These are phyloP conservation scores for Collariella sp. DNA, from an alignment of 495 filamentous ascomycete species.

Conservation along the genomic window DNA sequence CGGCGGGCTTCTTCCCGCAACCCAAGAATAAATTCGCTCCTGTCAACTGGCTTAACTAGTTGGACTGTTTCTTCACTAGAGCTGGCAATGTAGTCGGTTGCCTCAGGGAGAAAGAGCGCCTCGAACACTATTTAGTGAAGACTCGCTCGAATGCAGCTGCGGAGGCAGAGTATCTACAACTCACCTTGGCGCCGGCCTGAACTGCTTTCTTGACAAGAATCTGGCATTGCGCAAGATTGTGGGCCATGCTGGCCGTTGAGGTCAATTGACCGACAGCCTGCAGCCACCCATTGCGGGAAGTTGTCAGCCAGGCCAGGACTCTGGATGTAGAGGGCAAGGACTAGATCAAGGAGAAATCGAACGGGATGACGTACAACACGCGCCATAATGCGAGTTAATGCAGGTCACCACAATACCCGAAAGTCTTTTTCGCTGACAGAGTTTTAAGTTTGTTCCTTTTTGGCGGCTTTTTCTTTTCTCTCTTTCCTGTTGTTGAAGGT, in stretches of 20 bases:
- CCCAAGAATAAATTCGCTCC: constrained; percentile 58
- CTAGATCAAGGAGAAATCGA: background rate
- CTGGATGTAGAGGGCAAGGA: background rate
- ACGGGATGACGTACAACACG: background rate
- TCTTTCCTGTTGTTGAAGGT: too few species aligned
- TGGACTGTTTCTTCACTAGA: constrained; percentile 56
- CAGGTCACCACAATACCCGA: background rate
- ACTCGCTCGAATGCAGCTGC: background rate
- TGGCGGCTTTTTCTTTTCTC: too few species aligned
- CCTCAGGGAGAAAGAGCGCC: constrained; percentile 89
- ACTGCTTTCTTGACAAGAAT: constrained; percentile 63
- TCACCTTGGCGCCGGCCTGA: constrained; percentile 66
- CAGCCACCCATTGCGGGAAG: background rate
- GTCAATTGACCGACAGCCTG: constrained; percentile 86
- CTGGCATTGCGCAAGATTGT: constrained; percentile 72
- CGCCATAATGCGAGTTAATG: background rate
- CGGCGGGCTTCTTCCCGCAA: constrained; percentile 57
- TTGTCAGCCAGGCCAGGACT: too few species aligned
- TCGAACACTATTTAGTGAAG: constrained; percentile 20
- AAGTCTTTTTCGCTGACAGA: background rate
- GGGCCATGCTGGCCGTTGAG: constrained; percentile 65
- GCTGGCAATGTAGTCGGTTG: constrained; percentile 74
- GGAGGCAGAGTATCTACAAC: background rate
- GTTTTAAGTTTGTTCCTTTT: too few species aligned
- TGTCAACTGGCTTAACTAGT: constrained; percentile 49